phyloP scores from a whole-genome alignment of 139 green algal species.

The Mychonastes homosphaera region DNA sequence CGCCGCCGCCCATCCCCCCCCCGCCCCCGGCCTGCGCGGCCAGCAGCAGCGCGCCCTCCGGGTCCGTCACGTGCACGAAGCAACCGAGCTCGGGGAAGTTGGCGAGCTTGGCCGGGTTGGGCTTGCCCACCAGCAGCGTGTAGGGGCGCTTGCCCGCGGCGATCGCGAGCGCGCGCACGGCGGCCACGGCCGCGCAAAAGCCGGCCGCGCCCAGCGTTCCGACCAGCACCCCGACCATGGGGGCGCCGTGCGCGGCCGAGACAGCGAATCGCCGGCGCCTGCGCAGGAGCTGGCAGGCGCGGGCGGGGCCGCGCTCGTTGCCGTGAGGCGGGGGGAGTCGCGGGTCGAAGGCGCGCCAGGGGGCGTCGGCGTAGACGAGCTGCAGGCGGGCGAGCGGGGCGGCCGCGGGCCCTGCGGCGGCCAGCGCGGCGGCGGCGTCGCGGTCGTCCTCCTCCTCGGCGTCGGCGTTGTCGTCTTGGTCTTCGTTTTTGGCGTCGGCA shows the following conservation, averaged over 20 bases:
- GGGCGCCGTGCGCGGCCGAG: slow-evolving; percentile 68
- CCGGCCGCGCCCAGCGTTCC: slow-evolving; percentile 72
- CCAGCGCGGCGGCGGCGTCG: too few relatives aligned
- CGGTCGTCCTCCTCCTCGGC: slow-evolving; percentile 23
- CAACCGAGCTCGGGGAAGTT: slow-evolving; percentile 89
- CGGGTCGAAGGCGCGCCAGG: slow-evolving; percentile 42
- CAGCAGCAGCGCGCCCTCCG: slow-evolving; percentile 70
- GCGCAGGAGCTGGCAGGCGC: slow-evolving; percentile 1
- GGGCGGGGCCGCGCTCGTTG: too few relatives aligned
- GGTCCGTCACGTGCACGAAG: slow-evolving; percentile 64
- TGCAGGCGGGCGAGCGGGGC: slow-evolving; percentile 49
- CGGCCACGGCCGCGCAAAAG: not conserved
- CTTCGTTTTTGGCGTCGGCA: too few relatives aligned
- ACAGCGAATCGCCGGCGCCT: slow-evolving; percentile 67
- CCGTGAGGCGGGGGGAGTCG: too few relatives aligned
- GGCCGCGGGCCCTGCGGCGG: too few relatives aligned
- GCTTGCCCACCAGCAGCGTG: slow-evolving; percentile 82
- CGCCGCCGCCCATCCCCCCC: too few relatives aligned
- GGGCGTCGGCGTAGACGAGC: slow-evolving; percentile 37
- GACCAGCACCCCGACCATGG: slow-evolving; percentile 74
- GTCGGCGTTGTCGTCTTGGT: too few relatives aligned
- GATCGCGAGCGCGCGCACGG: not conserved
- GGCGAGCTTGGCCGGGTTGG: slow-evolving; percentile 87
- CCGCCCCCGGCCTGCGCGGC: too few relatives aligned
- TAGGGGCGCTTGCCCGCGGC: slow-evolving; percentile 76